Base-by-base conservation (phyloP, 495 filamentous ascomycete species). In the Alectoria sarmentosa region DNA sequence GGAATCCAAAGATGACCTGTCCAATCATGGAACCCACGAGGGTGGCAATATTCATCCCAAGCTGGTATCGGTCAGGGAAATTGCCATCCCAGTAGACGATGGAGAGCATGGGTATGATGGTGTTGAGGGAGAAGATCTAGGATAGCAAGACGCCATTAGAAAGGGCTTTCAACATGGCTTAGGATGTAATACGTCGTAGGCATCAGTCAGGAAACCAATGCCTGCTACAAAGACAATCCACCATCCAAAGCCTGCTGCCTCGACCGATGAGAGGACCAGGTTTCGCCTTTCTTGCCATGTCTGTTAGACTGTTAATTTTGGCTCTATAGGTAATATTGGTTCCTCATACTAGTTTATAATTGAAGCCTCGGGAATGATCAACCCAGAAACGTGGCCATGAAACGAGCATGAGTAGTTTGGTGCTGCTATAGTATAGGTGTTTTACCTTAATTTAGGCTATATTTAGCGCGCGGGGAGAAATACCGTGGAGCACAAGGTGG, bases 191-290 rank as follows among this genome's bases (percentile, higher is more conserved):
- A 92, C 87, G 44, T 83, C 84, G 65, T 88, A 88, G 66, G 83
- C 84, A 74, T 87, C 85, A 14, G 86, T 85, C 60, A 89, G 82
- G 69, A 89, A 89, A 23, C 86, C 86, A 1, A 85, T 82, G 23
- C 83, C 85, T 17, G 86, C 84, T 7, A 89, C 86, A 10, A 82
- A 72, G 10, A 82, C 79, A 17, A 81, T 78, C 37, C 79, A 69
- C 66, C 66, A 67, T 21, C 66, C 66, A 37, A 67, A 67, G 44
- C 66, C 66, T 23, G 66, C 42, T 63, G n/a, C 41, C 30, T 67
- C 66, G 19, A 67, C 60, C 4, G 66, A 64, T 26, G 30, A 52
- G 26, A 67, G 62, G 21, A 67, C 66, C 14, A 67, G 32, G 28
- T 60, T 48, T 7, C 66, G 66, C 19, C 62, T 67, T 32, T 64